Percentiles rank a stretch among this genome's conserved stretches.
These are phyloP conservation scores for Colletotrichum brevisporum DNA, from an alignment of 2,329 filamentous ascomycete species.

Conservation along the genomic window DNA sequence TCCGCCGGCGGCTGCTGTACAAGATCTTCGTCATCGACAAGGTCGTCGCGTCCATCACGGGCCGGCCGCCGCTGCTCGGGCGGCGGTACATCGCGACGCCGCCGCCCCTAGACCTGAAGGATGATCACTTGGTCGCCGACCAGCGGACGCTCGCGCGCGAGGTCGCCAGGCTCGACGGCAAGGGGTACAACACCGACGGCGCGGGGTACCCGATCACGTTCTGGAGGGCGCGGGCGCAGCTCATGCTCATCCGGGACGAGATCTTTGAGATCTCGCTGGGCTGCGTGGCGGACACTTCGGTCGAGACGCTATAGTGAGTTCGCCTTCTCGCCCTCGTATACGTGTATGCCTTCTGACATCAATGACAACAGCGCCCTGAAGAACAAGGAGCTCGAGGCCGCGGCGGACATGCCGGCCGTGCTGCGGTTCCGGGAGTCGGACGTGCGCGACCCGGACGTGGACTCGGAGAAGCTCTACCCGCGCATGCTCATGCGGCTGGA, in stretches of 20 bases:
- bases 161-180: conserved; percentile 57
- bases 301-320: conserved; percentile 8
- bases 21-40: conserved; percentile 63
- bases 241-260: conserved; percentile 69
- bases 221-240: conserved; percentile 59
- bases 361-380: conserved; percentile 51
- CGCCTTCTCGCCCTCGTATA: no score
- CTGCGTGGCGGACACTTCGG: conserved; percentile 48
- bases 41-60: conserved; percentile 64
- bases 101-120: conserved; percentile 67
- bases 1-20: conserved; percentile 51
- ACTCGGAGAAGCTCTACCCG: conserved; percentile 54
- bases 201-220: conserved; percentile 60
- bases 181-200: conserved; percentile 67
- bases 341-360: fast-evolving
- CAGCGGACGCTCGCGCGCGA: conserved; percentile 55
- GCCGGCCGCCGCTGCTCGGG: conserved; percentile 66
- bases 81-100: conserved; percentile 68
- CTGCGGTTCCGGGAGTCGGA: conserved; percentile 55
- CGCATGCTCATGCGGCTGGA: conserved; percentile 63
- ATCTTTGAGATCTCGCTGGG: conserved; percentile 70
- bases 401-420: conserved; percentile 53
- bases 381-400: conserved; percentile 48
- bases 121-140: conserved; percentile 62
- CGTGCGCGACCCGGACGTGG: conserved; percentile 49